Evolutionary conservation across 2,329 filamentous ascomycete species (phyloP).

Genomic region (Sarocladium kiliense): DNA sequence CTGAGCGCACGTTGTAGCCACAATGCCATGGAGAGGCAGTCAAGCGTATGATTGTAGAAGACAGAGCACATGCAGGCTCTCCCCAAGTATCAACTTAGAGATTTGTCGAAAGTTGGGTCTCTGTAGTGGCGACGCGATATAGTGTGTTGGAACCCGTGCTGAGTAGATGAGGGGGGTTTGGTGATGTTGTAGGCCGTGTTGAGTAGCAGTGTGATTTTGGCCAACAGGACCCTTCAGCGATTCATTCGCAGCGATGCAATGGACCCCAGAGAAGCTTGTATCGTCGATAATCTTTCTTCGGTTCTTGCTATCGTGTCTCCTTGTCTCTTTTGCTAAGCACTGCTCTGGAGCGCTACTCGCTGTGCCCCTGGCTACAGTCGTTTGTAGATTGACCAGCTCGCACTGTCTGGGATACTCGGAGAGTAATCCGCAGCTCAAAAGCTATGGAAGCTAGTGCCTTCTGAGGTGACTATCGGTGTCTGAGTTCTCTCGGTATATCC

Average conservation of each 20-base stretch:
- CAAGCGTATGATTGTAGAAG: no score
- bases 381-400: neutral
- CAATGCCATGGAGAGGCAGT: no score
- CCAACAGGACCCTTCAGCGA: constrained; percentile 3
- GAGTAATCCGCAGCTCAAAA: neutral
- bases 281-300: constrained; percentile 10
- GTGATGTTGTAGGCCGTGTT: neutral
- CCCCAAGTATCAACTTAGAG: no score
- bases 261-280: constrained; percentile 5
- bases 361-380: constrained; percentile 22
- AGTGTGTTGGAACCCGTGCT: neutral
- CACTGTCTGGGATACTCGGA: neutral
- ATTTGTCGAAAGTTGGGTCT: no score
- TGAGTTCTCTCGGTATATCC: constrained; percentile 2
- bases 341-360: constrained; percentile 57
- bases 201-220: neutral
- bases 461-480: constrained; percentile 24
- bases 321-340: constrained; percentile 52
- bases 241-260: constrained; percentile 3
- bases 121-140: no score
- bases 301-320: constrained; percentile 11
- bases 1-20: no score
- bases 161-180: neutral
- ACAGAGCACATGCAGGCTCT: no score
- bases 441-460: constrained; percentile 16